Conservation (phyloP, 305 asterid genomes). For the Fraxinus dipetala region DNA sequence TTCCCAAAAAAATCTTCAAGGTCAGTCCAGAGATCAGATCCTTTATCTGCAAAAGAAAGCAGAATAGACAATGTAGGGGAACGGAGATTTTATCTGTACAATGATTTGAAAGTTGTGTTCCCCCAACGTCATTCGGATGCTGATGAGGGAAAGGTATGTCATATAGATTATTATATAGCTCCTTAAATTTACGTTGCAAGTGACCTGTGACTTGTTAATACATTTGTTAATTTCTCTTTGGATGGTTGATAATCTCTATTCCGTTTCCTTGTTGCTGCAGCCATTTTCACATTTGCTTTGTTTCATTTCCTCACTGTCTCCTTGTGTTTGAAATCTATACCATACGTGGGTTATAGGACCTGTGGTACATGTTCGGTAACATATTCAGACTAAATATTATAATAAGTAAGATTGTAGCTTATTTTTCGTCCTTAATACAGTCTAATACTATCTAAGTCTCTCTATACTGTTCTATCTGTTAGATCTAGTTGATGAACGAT, state of each 20-base stretch:
- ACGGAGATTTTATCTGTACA: constrained; percentile 62
- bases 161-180: constrained; percentile 2
- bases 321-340: background rate
- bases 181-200: background rate
- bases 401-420: background rate
- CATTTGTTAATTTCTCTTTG: background rate
- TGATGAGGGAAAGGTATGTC: constrained; percentile 78
- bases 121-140: constrained; percentile 90
- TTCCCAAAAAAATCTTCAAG: constrained; percentile 36
- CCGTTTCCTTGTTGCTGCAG: background rate
- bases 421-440: background rate
- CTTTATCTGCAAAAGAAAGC: constrained; percentile 26
- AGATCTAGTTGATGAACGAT: background rate
- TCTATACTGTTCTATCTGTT: background rate
- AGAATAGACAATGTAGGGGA: constrained; percentile 27
- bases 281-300: background rate
- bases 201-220: background rate
- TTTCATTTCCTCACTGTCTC: background rate
- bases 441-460: background rate
- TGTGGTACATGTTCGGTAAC: background rate
- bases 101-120: constrained; percentile 74
- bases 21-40: constrained; percentile 28
- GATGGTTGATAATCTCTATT: background rate
- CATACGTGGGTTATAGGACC: background rate
- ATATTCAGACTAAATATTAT: background rate